Evolutionary conservation across 331 rosid species (phyloP), one percentile per base, ranked within the genome.

Genomic region (Prunus yedoensis): DNA sequence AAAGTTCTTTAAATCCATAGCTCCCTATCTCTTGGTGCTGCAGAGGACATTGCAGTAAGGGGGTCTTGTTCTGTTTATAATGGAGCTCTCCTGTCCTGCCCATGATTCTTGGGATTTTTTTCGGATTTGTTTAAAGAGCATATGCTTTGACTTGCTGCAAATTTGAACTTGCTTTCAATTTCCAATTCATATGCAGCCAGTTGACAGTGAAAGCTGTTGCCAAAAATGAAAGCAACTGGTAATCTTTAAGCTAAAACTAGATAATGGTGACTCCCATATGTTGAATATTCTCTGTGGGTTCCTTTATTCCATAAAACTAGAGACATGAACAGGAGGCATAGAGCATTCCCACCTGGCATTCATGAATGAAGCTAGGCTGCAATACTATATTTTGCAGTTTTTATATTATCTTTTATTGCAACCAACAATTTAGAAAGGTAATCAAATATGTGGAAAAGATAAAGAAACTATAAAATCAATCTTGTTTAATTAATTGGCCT

Each of bases 1-100:
- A 77, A 88, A 76, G 74, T n/a, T 72, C 87, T 28, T 16, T 4
- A 63, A 63, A 79, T 8, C 71, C 89, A 87, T 83, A 1, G 49
- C 69, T 70, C 23, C 51, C 21, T 1, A 23, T 2, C 4, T 23
- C 41, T 38, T 17, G 65, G 30, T 49, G 59, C 58, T 28, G 11
- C 21, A 18, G 50, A 63, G 52, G 78, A 1, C 53, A 63, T n/a
- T 4, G 52, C 32, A 10, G 32, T 3, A 45, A 23, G 5, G 18
- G 62, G 78, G 17, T 28, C 16, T 20, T 38, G 8, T 23, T 56
- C 75, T 20, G 61, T 30, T 54, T 56, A 56, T 56, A 71, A 54
- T 54, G n/a, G 66, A 58, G 60, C 4, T 53, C 20, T 16, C 28
- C 52, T 20, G 23, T 25, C 11, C 43, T 57, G 49, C 20, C 47